Evolutionary conservation across 2,329 filamentous ascomycete genomes (phyloP).

Genomic region (Calonectria crousiana): DNA sequence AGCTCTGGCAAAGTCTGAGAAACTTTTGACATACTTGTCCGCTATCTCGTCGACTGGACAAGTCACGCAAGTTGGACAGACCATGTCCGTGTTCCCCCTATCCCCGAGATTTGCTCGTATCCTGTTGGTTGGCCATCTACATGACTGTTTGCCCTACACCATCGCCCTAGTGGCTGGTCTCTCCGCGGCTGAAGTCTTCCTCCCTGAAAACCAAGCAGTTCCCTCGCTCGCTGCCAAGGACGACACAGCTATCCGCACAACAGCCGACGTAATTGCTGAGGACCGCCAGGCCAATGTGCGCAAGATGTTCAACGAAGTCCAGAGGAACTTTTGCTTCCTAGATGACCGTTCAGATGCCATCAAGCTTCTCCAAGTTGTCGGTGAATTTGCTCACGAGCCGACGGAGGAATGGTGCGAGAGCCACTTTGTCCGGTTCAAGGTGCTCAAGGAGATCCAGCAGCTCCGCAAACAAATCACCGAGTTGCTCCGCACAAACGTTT

Average conservation of each 20-base stretch:
- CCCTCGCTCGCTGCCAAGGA: constrained; percentile 64
- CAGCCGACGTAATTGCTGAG: constrained; percentile 79
- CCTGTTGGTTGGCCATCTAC: constrained; percentile 85
- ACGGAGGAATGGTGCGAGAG: constrained; percentile 81
- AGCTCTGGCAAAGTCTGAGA: constrained; percentile 86
- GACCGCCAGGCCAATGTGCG: constrained; percentile 75
- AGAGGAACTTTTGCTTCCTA: constrained; percentile 82
- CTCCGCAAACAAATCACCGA: constrained; percentile 86
- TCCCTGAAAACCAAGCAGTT: constrained; percentile 83
- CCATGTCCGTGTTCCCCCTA: constrained; percentile 90
- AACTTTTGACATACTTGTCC: constrained; percentile 85
- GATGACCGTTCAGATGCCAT: constrained; percentile 90
- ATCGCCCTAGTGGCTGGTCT: constrained; percentile 90
- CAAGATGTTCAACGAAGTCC: constrained; percentile 74
- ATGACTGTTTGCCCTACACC: constrained; percentile 86
- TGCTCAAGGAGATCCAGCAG: constrained; percentile 86
- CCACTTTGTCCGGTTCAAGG: constrained; percentile 90
- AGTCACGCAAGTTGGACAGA: constrained; percentile 82
- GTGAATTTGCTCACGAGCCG: constrained; percentile 83
- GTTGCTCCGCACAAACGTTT: constrained; percentile 81
- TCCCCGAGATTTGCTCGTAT: constrained; percentile 93
- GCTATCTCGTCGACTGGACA: constrained; percentile 79
- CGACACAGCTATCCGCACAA: constrained; percentile 66
- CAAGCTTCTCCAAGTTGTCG: constrained; percentile 89
- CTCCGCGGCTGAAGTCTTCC: constrained; percentile 88